These are phyloP conservation scores for Pseudocercospora eumusae DNA, from an alignment of 2,329 filamentous ascomycete genomes.

Conservation along the genomic window DNA sequence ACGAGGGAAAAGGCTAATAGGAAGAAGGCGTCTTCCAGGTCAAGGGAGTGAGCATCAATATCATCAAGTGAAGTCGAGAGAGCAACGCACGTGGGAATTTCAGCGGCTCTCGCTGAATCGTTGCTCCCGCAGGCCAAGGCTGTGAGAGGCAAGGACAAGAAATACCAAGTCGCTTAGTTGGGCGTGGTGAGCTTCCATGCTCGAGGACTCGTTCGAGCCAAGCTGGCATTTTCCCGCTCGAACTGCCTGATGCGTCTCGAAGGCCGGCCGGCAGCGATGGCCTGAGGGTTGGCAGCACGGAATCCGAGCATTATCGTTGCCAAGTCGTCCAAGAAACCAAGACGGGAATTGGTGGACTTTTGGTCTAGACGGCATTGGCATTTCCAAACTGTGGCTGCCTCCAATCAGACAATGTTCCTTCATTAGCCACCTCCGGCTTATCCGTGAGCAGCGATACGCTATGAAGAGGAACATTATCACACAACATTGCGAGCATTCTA, in stretches of 20 bases:
- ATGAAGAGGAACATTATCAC: no score
- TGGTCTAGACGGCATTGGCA: conserved; percentile 2
- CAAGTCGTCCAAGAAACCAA: conserved; percentile 3
- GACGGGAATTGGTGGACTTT: neutral
- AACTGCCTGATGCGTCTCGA: neutral
- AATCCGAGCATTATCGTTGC: no score
- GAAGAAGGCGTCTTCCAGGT: neutral
- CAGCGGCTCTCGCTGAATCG: neutral
- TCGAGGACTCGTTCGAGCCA: conserved; percentile 5
- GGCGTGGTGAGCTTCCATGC: conserved; percentile 7
- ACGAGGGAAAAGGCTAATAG: neutral
- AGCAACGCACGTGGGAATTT: neutral
- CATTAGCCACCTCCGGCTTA: conserved; percentile 4
- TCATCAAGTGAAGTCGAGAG: conserved; percentile 4
- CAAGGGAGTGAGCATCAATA: neutral
- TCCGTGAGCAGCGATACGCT: neutral
- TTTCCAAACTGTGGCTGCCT: neutral
- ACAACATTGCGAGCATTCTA: no score
- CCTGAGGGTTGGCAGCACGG: neutral
- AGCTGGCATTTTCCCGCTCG: neutral
- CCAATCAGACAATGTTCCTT: neutral
- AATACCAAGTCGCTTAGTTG: conserved; percentile 11
- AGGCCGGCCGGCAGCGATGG: neutral
- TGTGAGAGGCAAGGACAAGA: conserved; percentile 1
- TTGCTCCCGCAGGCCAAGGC: conserved; percentile 6